phyloP scores from a whole-genome alignment of 1,139 yeast genomes.

The Kazachstania sp. region DNA sequence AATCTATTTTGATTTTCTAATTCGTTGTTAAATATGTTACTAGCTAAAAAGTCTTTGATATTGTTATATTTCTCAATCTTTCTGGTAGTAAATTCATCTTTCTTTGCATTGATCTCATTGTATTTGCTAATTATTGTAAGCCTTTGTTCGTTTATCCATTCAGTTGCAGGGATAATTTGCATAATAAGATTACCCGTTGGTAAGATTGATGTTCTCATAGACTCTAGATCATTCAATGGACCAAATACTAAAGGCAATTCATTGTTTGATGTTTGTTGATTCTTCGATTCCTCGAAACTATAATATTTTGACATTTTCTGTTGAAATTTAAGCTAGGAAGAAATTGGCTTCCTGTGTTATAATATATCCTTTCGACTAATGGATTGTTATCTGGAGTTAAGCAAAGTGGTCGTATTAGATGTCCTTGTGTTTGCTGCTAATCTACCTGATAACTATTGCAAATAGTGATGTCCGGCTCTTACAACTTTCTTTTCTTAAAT shows the following conservation, averaged over 20 bases:
- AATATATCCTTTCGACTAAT: too few species aligned
- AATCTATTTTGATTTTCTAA: constrained; percentile 16
- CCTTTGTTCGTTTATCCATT: constrained; percentile 13
- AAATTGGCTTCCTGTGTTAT: too few species aligned
- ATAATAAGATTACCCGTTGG: constrained; percentile 24
- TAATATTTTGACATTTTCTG: neutral
- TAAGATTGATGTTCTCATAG: constrained; percentile 9
- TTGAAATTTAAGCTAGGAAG: too few species aligned
- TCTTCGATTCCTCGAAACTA: neutral
- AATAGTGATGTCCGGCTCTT: too few species aligned
- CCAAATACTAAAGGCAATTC: constrained; percentile 2
- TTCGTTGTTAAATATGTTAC: constrained; percentile 17
- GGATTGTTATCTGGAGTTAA: too few species aligned
- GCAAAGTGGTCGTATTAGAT: too few species aligned
- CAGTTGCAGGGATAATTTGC: constrained; percentile 16
- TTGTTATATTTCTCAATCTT: constrained; percentile 6
- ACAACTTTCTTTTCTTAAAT: too few species aligned
- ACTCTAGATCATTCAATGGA: neutral
- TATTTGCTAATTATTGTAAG: constrained; percentile 1
- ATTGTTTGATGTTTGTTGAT: neutral
- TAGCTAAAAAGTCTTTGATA: constrained; percentile 10
- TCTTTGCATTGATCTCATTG: neutral
- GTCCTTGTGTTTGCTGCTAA: too few species aligned
- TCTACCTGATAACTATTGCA: too few species aligned
- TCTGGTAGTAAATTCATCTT: constrained; percentile 6